Evolutionary conservation across 352 stramenopile genomes (phyloP).

Genomic region (Globisporangium uncinulatum): DNA sequence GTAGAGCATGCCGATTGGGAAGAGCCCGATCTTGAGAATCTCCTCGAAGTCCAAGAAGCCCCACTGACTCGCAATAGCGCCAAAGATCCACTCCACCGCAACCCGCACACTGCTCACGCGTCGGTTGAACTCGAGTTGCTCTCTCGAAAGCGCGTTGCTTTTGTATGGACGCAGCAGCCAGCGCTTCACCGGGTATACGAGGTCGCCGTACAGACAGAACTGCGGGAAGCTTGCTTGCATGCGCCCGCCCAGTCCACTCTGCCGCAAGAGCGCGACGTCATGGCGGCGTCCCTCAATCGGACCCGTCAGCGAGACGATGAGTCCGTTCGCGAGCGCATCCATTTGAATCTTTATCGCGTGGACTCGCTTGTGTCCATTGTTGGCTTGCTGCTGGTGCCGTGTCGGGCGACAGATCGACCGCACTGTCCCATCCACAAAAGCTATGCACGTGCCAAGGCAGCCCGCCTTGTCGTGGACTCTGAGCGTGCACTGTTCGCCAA

Average conservation of each 20-base stretch:
- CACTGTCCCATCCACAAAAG: not conserved
- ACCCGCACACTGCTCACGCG: not conserved
- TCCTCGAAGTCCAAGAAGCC: not conserved
- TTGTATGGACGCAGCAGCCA: not conserved
- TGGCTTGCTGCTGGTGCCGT: not conserved
- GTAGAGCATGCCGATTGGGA: not conserved
- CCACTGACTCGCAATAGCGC: not conserved
- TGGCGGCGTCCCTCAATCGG: not conserved
- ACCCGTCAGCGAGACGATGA: not conserved
- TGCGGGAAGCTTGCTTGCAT: not conserved
- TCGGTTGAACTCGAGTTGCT: not conserved
- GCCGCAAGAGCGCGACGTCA: not conserved
- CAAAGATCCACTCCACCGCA: not conserved
- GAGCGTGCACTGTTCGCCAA: not conserved
- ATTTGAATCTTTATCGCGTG: not conserved
- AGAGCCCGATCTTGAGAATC: not conserved
- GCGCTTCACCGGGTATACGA: not conserved
- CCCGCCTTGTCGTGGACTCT: not conserved
- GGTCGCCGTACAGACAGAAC: not conserved
- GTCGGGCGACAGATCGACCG: not conserved
- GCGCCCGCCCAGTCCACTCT: not conserved
- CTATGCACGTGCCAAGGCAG: not conserved
- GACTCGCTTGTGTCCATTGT: not conserved
- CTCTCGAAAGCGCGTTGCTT: not conserved
- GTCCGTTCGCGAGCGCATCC: not conserved